phyloP scores from a whole-genome alignment of 495 filamentous ascomycete genomes.

The Rhizodiscina lignyota region DNA sequence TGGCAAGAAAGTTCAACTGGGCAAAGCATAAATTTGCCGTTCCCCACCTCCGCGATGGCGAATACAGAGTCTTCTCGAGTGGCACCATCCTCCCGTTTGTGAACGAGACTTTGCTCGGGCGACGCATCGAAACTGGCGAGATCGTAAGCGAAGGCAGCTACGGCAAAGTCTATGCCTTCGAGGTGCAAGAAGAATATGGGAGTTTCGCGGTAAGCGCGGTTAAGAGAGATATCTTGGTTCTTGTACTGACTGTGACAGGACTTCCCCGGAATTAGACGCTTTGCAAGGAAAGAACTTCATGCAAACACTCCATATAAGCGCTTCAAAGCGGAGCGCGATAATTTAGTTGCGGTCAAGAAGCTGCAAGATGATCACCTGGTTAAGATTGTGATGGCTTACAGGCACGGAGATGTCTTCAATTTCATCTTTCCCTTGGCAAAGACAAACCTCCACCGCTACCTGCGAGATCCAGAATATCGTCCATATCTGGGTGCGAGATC shows the following conservation, averaged over 20 bases:
- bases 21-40: constrained; percentile 7
- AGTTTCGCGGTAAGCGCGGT: constrained; percentile 6
- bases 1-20: too few relatives aligned
- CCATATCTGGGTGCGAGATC: too few relatives aligned
- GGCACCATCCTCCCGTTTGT: constrained; percentile 6
- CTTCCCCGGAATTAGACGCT: too few relatives aligned
- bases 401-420: constrained; percentile 1
- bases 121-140: constrained; percentile 1
- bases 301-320: too few relatives aligned
- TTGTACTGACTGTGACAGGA: too few relatives aligned
- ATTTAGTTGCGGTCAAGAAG: too few relatives aligned
- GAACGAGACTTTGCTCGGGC: constrained; percentile 4
- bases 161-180: constrained; percentile 8
- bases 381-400: constrained; percentile 1
- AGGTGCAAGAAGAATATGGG: constrained; percentile 5
- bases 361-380: background rate
- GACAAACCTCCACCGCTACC: constrained; percentile 1
- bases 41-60: constrained; percentile 3
- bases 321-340: too few relatives aligned
- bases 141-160: constrained; percentile 5
- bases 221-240: too few relatives aligned
- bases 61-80: constrained; percentile 1
- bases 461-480: too few relatives aligned
- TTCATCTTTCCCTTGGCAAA: constrained; percentile 1
- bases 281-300: too few relatives aligned